Conservation (phyloP, 2,329 filamentous ascomycete species). For the Colletotrichum lupini region DNA sequence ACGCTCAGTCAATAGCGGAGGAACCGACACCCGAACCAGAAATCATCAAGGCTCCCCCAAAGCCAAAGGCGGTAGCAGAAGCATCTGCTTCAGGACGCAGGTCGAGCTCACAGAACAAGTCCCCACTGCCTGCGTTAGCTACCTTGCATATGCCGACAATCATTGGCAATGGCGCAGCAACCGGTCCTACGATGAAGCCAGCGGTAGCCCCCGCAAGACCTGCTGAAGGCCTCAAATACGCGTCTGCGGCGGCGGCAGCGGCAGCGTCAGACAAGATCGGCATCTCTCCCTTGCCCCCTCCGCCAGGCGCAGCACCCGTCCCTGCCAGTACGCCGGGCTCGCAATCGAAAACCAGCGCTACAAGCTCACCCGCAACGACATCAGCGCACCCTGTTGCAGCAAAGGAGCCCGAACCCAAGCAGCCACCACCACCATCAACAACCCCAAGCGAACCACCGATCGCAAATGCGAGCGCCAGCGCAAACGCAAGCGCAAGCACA, state of each 20-base stretch:
- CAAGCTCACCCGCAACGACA: slow-evolving; percentile 64
- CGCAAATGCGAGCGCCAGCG: slow-evolving; percentile 37
- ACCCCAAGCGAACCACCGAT: slow-evolving; percentile 41
- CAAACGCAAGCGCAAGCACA: slow-evolving; percentile 40
- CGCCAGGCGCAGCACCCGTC: slow-evolving; percentile 70
- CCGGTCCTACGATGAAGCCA: slow-evolving; percentile 85
- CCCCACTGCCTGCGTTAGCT: slow-evolving; percentile 90
- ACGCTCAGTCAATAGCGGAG: slow-evolving; percentile 91
- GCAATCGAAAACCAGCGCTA: slow-evolving; percentile 65
- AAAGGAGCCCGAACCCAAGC: slow-evolving; percentile 49
- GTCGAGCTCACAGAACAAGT: slow-evolving; percentile 92
- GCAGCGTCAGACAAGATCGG: slow-evolving; percentile 90
- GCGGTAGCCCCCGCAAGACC: slow-evolving; percentile 86
- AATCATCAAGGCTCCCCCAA: slow-evolving; percentile 54
- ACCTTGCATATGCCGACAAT: slow-evolving; percentile 83
- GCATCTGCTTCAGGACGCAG: slow-evolving; percentile 69
- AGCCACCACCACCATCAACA: slow-evolving; percentile 42
- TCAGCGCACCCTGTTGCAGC: slow-evolving; percentile 58
- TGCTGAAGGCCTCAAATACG: slow-evolving; percentile 94
- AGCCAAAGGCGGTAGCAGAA: slow-evolving; percentile 54
- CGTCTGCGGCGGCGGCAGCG: slow-evolving; percentile 92
- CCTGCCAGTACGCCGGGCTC: slow-evolving; percentile 55
- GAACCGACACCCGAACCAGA: slow-evolving; percentile 73
- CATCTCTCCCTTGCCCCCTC: slow-evolving; percentile 92
- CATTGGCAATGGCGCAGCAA: slow-evolving; percentile 66